A percentile compares a stretch with the other conserved stretches of the same genome.
Conservation (phyloP, 2,329 filamentous ascomycete genomes). For the Apiospora koreana region DNA sequence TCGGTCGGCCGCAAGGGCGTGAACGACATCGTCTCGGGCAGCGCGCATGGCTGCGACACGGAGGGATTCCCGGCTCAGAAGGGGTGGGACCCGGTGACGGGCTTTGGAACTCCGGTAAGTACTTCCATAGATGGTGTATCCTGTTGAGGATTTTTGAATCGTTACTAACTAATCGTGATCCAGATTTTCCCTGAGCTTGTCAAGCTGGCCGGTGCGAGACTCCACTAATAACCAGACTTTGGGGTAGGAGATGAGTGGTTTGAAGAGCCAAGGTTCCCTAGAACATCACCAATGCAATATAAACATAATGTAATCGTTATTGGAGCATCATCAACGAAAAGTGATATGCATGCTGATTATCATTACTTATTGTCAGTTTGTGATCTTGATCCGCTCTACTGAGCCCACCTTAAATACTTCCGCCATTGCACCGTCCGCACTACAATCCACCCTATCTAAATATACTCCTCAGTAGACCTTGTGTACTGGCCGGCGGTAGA, state of each 20-base stretch:
- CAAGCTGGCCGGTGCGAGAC: background rate
- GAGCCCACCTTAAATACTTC: too few species aligned
- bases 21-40: constrained; percentile 38
- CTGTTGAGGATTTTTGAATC: background rate
- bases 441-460: too few species aligned
- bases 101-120: constrained; percentile 34
- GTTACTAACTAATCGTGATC: background rate
- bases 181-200: constrained; percentile 1
- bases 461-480: too few species aligned
- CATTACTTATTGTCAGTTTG: too few species aligned
- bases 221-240: background rate
- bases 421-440: too few species aligned
- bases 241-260: background rate
- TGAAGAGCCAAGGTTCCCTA: background rate
- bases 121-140: background rate
- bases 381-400: too few species aligned
- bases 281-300: background rate
- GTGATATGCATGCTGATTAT: too few species aligned
- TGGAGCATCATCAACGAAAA: too few species aligned
- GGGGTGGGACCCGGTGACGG: constrained; percentile 39
- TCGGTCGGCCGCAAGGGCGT: constrained; percentile 25
- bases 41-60: constrained; percentile 33
- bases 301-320: too few species aligned
- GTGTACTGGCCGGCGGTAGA: background rate
- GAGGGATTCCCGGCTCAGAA: constrained; percentile 28